Evolutionary conservation across 345 rosid genomes (phyloP).

Genomic region (Camelina sativa): DNA sequence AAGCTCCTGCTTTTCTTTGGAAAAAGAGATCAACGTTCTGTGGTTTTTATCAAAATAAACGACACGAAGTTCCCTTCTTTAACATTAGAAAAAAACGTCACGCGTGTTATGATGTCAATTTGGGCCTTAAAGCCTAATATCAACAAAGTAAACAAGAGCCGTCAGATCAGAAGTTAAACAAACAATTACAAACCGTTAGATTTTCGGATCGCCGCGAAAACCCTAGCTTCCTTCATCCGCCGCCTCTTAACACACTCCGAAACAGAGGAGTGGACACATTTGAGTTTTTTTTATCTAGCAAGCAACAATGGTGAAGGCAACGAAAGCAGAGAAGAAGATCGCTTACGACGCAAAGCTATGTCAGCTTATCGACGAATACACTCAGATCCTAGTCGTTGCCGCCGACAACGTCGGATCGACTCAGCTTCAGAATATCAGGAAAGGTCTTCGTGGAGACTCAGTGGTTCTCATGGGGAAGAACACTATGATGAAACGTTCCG

Average conservation of each 20-base stretch:
- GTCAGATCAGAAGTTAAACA: conserved; percentile 13
- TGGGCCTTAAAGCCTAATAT: conserved; percentile 30
- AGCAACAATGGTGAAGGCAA: conserved; percentile 44
- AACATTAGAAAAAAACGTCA: neutral
- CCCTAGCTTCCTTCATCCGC: conserved; percentile 12
- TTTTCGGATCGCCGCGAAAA: conserved; percentile 48
- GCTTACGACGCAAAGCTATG: conserved; percentile 81
- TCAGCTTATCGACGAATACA: conserved; percentile 73
- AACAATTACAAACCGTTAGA: conserved; percentile 50
- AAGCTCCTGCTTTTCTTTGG: too few relatives aligned
- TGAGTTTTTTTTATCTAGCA: neutral
- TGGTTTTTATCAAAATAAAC: too few relatives aligned
- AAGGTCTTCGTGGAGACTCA: conserved; percentile 83
- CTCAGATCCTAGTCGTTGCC: conserved; percentile 69
- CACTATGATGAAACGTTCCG: conserved; percentile 93
- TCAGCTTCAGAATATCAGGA: conserved; percentile 82
- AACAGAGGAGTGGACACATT: neutral
- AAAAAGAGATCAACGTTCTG: conserved; percentile 20
- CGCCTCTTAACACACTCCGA: neutral
- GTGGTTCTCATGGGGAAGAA: conserved; percentile 88
- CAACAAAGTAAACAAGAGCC: neutral
- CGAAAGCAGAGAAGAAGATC: conserved; percentile 79
- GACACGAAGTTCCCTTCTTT: too few relatives aligned
- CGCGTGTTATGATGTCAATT: neutral
- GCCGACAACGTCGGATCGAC: conserved; percentile 90